Evolutionary conservation across 2,329 filamentous ascomycete species (phyloP), one percentile per base, ranked within the genome.

Genomic region (Venturia pyrina): DNA sequence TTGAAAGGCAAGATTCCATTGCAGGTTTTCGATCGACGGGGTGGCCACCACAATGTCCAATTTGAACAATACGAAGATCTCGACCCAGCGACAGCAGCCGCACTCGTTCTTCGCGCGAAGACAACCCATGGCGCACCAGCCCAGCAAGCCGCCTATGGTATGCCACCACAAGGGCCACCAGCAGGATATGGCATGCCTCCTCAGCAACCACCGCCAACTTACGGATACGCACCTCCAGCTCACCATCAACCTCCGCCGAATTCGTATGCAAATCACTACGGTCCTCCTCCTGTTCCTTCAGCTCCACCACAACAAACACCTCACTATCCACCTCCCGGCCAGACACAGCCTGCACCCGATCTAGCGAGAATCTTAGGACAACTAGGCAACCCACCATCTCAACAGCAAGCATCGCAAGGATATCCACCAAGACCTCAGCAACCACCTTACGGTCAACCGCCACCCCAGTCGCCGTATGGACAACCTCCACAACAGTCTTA

Each of bases 51-150:
- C 70, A 92, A 90, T 69, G 87, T 96, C 67, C 86, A 87, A 56
- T 97, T 91, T 73, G 90, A 96, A 71, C 82, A 96, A 74, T 98
- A 98, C 74, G 85, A 89, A 66, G 87, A 93, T 70, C 82, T 97
- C 1, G 89, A 96, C 44, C 89, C 92, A 0, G 76, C 80, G 6
- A 87, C 92, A 59, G 91, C 90, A 4, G 90, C 89, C 19, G 90
- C 96, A 70, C 85, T 98, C 19, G 89, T 96, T 66, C 75, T 88
- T 53, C 85, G 91, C 67, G 85, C 88, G 63, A 93, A 90, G 74
- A 67, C 70, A 32, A 72, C 78, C 11, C 59, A 63, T 28, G 34
- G 32, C 24, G 43, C 61, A 15, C 61, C 65, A 17, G 41, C 19
- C 13, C 65, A 61, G 37, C 63, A 57, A 46, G 24, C 17, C 8